Conservation (phyloP, 2,329 filamentous ascomycete genomes). For the Pseudocercospora crystallina region DNA sequence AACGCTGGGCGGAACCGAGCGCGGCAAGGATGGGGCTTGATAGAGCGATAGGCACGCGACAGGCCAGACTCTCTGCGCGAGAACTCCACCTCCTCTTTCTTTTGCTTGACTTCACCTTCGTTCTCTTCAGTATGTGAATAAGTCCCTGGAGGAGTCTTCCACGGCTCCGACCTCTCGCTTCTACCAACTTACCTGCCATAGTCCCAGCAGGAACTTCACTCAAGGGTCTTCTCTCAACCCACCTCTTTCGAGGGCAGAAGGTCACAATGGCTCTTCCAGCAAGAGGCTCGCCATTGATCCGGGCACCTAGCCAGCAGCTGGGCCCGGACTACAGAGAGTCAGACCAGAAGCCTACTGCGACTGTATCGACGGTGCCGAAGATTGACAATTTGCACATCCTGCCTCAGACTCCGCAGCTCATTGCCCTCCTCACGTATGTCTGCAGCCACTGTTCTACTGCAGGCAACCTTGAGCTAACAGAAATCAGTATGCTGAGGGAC, state of each 20-base stretch:
- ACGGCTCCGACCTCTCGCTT: neutral
- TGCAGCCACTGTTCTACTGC: neutral
- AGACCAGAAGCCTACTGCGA: constrained; percentile 67
- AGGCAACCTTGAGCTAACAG: constrained; percentile 2
- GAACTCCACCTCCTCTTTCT: neutral
- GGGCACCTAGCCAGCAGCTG: constrained; percentile 60
- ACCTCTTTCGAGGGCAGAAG: neutral
- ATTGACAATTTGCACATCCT: constrained; percentile 88
- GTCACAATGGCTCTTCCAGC: constrained; percentile 14
- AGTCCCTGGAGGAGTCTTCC: neutral
- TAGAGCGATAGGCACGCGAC: constrained; percentile 3
- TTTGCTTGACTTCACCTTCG: neutral
- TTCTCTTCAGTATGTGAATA: constrained; percentile 13
- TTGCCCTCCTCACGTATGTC: constrained; percentile 92
- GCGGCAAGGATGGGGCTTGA: no score
- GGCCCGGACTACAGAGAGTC: constrained; percentile 77
- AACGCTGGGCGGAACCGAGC: no score
- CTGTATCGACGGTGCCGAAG: constrained; percentile 77
- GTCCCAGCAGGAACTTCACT: neutral
- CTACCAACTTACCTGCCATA: neutral
- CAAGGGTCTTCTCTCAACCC: neutral
- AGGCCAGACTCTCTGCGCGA: no score
- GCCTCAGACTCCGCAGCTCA: constrained; percentile 91
- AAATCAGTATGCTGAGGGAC: constrained; percentile 84
- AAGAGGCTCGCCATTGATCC: constrained; percentile 22